Conservation (phyloP, 352 stramenopile genomes). For the Stramenopiles sp. region DNA sequence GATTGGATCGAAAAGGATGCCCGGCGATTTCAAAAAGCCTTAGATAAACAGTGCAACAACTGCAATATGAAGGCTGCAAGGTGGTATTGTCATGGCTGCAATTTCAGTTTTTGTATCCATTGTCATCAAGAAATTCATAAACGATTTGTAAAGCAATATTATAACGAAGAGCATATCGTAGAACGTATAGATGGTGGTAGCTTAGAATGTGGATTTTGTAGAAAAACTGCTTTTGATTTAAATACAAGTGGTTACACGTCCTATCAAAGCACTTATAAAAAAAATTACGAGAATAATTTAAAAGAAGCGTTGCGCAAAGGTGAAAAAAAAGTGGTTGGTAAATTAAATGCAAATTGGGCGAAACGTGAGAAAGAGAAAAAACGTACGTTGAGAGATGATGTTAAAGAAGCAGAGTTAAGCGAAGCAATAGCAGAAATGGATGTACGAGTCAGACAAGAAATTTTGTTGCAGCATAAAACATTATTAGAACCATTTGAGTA, state of each 20-base stretch:
- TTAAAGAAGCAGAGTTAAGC: not conserved
- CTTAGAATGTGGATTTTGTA: not conserved
- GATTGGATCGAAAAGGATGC: slow-evolving; percentile 4
- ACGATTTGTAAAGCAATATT: not conserved
- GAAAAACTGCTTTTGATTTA: slow-evolving; percentile 1
- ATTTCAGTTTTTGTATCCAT: not conserved
- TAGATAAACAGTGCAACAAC: slow-evolving; percentile 5
- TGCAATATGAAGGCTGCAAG: not conserved
- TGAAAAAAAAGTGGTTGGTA: not conserved
- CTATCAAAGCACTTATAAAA: not conserved
- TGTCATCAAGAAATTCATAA: not conserved
- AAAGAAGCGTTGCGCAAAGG: not conserved
- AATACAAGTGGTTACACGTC: not conserved
- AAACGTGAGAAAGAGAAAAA: not conserved
- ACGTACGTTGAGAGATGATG: not conserved
- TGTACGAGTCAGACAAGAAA: not conserved
- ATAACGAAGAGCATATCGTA: not conserved
- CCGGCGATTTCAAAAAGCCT: not conserved
- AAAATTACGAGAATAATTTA: not conserved
- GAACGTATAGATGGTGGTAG: not conserved
- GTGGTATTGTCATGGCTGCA: slow-evolving; percentile 7
- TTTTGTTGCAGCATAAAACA: not conserved
- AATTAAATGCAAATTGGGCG: not conserved
- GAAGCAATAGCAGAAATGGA: not conserved
- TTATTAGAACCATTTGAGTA: not conserved